Conservation (phyloP, 805 yeast genomes). For the Starmera pachycereana region DNA sequence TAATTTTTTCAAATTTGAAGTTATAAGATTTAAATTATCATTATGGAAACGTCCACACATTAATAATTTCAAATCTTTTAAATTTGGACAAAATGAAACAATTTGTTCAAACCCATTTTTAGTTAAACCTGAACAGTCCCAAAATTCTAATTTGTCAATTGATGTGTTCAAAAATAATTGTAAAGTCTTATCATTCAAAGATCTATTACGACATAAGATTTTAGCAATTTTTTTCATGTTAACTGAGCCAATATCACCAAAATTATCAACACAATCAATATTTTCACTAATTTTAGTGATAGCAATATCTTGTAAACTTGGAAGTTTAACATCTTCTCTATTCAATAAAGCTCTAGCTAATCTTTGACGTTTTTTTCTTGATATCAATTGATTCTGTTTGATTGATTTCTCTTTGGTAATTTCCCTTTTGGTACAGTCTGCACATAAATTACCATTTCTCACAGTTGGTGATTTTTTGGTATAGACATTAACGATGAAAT, state of each 20-base stretch:
- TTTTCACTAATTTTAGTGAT: conserved; percentile 54
- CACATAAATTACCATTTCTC: conserved; percentile 54
- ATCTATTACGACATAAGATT: conserved; percentile 75
- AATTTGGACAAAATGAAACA: conserved; percentile 69
- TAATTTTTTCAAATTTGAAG: conserved; percentile 46
- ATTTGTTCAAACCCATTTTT: conserved; percentile 56
- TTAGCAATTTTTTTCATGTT: conserved; percentile 65
- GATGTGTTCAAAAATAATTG: conserved; percentile 60
- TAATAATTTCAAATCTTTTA: conserved; percentile 54
- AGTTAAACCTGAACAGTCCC: conserved; percentile 86
- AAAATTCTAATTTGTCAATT: conserved; percentile 51
- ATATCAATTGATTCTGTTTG: conserved; percentile 45
- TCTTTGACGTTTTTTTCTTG: conserved; percentile 65
- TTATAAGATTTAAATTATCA: conserved; percentile 56
- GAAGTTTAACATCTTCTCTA: conserved; percentile 47
- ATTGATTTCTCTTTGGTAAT: conserved; percentile 32
- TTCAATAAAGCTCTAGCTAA: conserved; percentile 80
- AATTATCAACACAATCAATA: conserved; percentile 64
- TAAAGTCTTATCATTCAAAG: conserved; percentile 63
- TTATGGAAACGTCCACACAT: conserved; percentile 94
- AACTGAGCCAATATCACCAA: conserved; percentile 77
- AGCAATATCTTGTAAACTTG: conserved; percentile 76
- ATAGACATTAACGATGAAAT: conserved; percentile 56
- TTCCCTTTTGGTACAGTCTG: conserved; percentile 39
- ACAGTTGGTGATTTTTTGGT: conserved; percentile 37